Base-by-base conservation (phyloP, 345 rosid species). In the Eutrema heterophyllum region DNA sequence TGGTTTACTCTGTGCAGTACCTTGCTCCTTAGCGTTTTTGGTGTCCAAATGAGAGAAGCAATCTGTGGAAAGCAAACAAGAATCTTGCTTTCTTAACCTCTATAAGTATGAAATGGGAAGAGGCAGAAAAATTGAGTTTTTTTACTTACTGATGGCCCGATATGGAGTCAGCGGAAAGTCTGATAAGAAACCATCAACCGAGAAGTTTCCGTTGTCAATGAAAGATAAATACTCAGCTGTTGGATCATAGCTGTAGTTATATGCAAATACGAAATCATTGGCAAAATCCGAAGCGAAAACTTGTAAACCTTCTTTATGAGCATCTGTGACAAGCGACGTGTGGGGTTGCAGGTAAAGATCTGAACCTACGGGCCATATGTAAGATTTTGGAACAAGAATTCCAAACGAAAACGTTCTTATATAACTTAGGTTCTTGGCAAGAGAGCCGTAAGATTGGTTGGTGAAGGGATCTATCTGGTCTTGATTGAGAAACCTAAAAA, bases 101-200 rank as follows among this genome's bases (percentile, higher is more conserved):
- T 52, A 10, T 41, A 21, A 26, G 27, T 51, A 43, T 63, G 27
- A 44, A 68, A 9, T 39, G 8, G 33, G 68, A 60, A 29, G 68
- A 52, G 35, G 69, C 14, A 44, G 44, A 35, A 3, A 51, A n/a
- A 26, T 5, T 10, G 48, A 43, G 79, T 55, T 45, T 4, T 43
- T 49, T 26, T 43, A 62, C 81, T 75, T 46, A 89, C 93, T 84
- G 70, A 76, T 77, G 55, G 96, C 88, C 29, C 45, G 84, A 0
- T 88, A 91, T 27, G 91, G 84, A 73, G 93, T 87, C 24, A 85
- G 51, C 9, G 97, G 97, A 63, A 85, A 91, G 78, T 91, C 96
- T 69, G 93, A 79, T 64, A 91, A 66, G 53, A 91, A 80, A 48
- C 97, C 96, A 77, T 91, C 97, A 79, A 89, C 92, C 7, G 93